Percentiles rank a stretch among this genome's conserved stretches.
Evolutionary conservation across 73 alveolate genomes (phyloP).

Genomic region (Paramecium bursaria): DNA sequence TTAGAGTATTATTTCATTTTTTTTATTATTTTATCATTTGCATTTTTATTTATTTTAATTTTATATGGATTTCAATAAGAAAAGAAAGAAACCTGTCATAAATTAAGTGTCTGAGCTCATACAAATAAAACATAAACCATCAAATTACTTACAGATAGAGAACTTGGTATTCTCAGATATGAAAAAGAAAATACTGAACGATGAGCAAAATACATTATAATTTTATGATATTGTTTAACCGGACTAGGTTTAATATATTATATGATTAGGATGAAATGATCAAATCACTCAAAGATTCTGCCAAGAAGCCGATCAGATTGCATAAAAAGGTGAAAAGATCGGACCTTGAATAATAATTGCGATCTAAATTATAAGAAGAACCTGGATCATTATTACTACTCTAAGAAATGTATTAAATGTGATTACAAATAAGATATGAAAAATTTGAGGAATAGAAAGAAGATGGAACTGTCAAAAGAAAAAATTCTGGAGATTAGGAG

Average conservation of each 20-base stretch:
- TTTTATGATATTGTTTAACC: constrained; percentile 54
- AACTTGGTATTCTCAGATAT: constrained; percentile 25
- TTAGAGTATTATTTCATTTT: too few species aligned
- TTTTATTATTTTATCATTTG: too few species aligned
- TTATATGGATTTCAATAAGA: constrained; percentile 14
- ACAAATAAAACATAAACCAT: not conserved
- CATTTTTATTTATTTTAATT: constrained; percentile 21
- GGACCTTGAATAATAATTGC: not conserved
- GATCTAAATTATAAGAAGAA: constrained; percentile 37
- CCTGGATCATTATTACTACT: constrained; percentile 42
- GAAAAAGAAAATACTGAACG: constrained; percentile 24
- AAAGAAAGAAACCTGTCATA: not conserved
- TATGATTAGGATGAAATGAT: constrained; percentile 39
- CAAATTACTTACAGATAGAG: constrained; percentile 12
- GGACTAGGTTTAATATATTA: not conserved
- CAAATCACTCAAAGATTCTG: not conserved
- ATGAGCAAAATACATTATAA: constrained; percentile 36
- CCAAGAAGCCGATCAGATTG: constrained; percentile 31
- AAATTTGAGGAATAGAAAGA: constrained; percentile 39
- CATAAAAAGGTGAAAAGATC: constrained; percentile 47
- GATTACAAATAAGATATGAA: constrained; percentile 11
- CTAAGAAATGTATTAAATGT: constrained; percentile 61
- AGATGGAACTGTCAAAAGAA: not conserved
- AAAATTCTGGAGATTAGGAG: constrained; percentile 19
- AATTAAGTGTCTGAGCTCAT: constrained; percentile 10